Conservation (phyloP, 495 filamentous ascomycete genomes). For the Pyrenopolyporus hunteri region DNA sequence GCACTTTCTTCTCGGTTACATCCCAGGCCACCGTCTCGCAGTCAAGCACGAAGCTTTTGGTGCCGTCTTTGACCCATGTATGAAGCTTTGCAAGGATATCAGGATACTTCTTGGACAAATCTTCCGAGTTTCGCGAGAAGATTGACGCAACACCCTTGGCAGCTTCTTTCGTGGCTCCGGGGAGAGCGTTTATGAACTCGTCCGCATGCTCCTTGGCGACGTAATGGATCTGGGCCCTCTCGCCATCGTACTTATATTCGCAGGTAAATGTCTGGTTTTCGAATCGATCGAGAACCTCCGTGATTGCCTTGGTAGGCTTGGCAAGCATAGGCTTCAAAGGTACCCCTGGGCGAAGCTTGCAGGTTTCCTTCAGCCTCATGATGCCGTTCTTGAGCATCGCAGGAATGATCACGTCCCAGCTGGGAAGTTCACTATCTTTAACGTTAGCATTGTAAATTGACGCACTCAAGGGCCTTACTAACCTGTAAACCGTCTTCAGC, state of each 20-base stretch:
- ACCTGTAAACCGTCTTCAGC: conserved; percentile 91
- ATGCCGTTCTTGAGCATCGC: conserved; percentile 87
- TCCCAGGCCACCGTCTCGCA: conserved; percentile 99
- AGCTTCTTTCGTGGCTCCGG: conserved; percentile 57
- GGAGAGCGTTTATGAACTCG: conserved; percentile 59
- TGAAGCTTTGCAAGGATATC: conserved; percentile 88
- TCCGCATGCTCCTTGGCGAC: conserved; percentile 80
- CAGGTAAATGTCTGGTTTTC: conserved; percentile 95
- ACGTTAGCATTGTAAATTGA: conserved; percentile 23
- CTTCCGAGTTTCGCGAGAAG: conserved; percentile 96
- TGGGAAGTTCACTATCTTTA: conserved; percentile 79
- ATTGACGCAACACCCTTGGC: conserved; percentile 80
- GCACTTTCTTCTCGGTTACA: conserved; percentile 83
- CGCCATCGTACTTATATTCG: conserved; percentile 98
- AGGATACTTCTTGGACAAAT: conserved; percentile 95
- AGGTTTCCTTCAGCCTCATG: conserved; percentile 76
- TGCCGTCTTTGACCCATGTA: conserved; percentile 86
- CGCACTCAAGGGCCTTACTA: conserved; percentile 26
- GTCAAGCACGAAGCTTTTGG: conserved; percentile 93
- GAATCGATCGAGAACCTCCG: conserved; percentile 95
- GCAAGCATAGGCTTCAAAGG: conserved; percentile 99
- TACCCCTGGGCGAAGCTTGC: conserved; percentile 92
- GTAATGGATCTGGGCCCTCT: conserved; percentile 96
- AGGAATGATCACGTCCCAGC: conserved; percentile 94
- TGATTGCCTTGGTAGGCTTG: conserved; percentile 98